Evolutionary conservation across 768 basidiomycete species (phyloP).

Genomic region (Amyloporia xantha): DNA sequence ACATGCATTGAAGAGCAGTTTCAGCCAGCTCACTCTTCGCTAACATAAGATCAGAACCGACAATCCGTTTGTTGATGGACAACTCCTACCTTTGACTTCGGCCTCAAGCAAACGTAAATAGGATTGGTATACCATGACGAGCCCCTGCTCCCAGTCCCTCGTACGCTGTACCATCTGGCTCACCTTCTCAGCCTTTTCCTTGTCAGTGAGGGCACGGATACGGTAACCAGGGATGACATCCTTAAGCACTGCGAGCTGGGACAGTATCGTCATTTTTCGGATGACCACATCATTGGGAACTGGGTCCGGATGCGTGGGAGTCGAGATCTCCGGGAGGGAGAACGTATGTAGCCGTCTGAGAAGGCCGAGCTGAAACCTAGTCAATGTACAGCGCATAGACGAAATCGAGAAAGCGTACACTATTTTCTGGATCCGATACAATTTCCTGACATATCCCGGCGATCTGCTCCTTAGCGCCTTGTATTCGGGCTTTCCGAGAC

Average conservation of each 20-base stretch:
- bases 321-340: conserved; percentile 67
- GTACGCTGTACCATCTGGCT: conserved; percentile 86
- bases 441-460: conserved; percentile 92
- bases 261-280: conserved; percentile 82
- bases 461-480: conserved; percentile 88
- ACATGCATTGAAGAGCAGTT: conserved; percentile 77
- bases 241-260: conserved; percentile 90
- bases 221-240: conserved; percentile 96
- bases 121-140: conserved; percentile 81
- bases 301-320: conserved; percentile 60
- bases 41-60: conserved; percentile 24
- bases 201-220: conserved; percentile 84
- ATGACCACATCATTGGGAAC: conserved; percentile 76
- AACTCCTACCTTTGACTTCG: conserved; percentile 73
- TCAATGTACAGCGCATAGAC: background rate
- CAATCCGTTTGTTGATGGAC: background rate
- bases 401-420: conserved; percentile 44
- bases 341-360: conserved; percentile 86
- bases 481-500: conserved; percentile 61
- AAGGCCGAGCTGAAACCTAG: conserved; percentile 62
- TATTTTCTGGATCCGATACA: conserved; percentile 90
- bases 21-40: conserved; percentile 61
- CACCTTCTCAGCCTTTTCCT: conserved; percentile 89
- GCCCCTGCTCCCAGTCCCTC: conserved; percentile 93
- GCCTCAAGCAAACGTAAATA: conserved; percentile 81